Percentiles rank a stretch among this genome's conserved stretches.
These are phyloP conservation scores for Populus hybrid DNA, from an alignment of 441 rosid species.

Conservation along the genomic window DNA sequence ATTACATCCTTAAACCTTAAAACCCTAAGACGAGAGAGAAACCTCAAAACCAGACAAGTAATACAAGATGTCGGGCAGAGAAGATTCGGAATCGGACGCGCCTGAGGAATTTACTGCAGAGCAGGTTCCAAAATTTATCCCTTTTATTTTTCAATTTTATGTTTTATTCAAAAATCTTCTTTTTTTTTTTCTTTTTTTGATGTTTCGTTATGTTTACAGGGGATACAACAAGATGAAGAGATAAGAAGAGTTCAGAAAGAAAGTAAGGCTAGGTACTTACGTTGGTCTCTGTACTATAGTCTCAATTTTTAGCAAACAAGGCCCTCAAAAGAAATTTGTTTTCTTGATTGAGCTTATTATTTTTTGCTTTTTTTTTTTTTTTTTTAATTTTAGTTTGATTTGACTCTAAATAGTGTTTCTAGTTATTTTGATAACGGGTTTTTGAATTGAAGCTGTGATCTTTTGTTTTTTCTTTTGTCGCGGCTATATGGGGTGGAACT, in stretches of 20 bases:
- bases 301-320: neutral
- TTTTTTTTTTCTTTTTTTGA: neutral
- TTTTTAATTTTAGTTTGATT: neutral
- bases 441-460: neutral
- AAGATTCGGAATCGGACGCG: constrained; percentile 56
- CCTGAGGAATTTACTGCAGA: constrained; percentile 82
- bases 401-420: neutral
- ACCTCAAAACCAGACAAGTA: neutral
- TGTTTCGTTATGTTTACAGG: constrained; percentile 35
- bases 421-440: neutral
- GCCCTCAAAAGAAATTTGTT: neutral
- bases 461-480: neutral
- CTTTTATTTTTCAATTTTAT: neutral
- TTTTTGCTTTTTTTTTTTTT: too few relatives aligned
- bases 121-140: constrained; percentile 45
- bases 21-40: constrained; percentile 21
- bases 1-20: constrained; percentile 7
- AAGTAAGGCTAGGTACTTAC: constrained; percentile 53
- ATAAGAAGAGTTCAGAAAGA: constrained; percentile 59
- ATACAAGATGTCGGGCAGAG: constrained; percentile 37
- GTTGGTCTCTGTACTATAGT: neutral
- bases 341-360: neutral
- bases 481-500: neutral
- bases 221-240: constrained; percentile 51
- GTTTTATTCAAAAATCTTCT: neutral